Evolutionary conservation across 2,329 filamentous ascomycete genomes (phyloP).

Genomic region (Xylaria sp.): DNA sequence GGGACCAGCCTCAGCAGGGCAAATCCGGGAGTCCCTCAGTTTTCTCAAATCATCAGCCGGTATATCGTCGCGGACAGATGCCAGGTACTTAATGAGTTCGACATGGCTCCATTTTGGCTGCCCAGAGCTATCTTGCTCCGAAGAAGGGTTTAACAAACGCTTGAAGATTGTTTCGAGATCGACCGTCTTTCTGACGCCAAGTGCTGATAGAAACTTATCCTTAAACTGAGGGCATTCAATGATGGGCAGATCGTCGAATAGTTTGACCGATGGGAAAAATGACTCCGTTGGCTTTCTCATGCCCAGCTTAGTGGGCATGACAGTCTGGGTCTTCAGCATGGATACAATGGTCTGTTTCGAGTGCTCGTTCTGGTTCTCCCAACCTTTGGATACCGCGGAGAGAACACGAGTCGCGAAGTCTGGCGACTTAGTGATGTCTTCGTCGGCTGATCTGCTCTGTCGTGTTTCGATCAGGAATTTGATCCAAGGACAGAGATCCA

Average conservation of each 20-base stretch:
- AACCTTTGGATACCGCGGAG: slow-evolving; percentile 77
- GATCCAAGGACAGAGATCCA: slow-evolving; percentile 83
- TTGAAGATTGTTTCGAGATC: slow-evolving; percentile 92
- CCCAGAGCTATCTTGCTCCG: slow-evolving; percentile 45
- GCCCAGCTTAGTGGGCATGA: slow-evolving; percentile 85
- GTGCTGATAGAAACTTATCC: slow-evolving; percentile 75
- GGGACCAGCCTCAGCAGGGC: slow-evolving; percentile 66
- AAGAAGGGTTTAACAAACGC: slow-evolving; percentile 63
- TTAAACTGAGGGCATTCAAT: slow-evolving; percentile 76
- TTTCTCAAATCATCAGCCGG: slow-evolving; percentile 74
- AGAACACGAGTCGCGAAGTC: slow-evolving; percentile 74
- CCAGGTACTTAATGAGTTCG: slow-evolving; percentile 88
- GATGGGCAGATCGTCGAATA: slow-evolving; percentile 89
- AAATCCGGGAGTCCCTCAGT: slow-evolving; percentile 72
- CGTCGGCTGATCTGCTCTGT: slow-evolving; percentile 52
- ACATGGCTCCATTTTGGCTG: slow-evolving; percentile 79
- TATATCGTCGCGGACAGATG: slow-evolving; percentile 85
- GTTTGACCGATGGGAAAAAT: slow-evolving; percentile 87
- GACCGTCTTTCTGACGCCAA: slow-evolving; percentile 92
- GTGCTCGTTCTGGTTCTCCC: slow-evolving; percentile 68
- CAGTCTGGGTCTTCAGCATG: slow-evolving; percentile 60
- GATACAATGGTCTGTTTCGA: slow-evolving; percentile 62
- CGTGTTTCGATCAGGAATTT: slow-evolving; percentile 69
- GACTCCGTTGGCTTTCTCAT: slow-evolving; percentile 82
- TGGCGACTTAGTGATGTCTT: slow-evolving; percentile 66